Evolutionary conservation across 768 basidiomycete species (phyloP), one percentile per base, ranked within the genome.

Genomic region (Suillus hirtellus): DNA sequence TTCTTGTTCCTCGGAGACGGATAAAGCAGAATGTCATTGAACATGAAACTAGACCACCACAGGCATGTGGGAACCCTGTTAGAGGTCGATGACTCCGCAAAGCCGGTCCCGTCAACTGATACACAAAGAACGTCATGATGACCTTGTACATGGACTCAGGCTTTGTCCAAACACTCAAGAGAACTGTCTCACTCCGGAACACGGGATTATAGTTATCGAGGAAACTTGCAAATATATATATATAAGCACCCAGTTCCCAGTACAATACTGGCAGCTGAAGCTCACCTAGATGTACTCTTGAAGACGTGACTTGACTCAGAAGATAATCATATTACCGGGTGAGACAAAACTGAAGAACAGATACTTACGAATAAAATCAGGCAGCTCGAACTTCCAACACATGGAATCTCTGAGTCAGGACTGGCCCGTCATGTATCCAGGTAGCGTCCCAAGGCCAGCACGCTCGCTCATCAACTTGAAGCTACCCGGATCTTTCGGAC

Each of bases 141-240:
- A 17, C 55, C 24, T 42, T 58, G 56, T 58, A 12, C 40, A 11
- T 19, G 38, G 40, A 42, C 56, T 40, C 10, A 10, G 10, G 10
- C 10, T 42, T 24, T 40, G 10, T 27, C 15, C 55, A 42, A 27
- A 19, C 5, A 34, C 1, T 52, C 27, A 40, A 40, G 55, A 40
- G 40, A 17, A 58, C 27, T 58, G 56, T 58, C 56, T 58, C 56
- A 58, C 56, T 58, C 19, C 24, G 24, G 17, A 31, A 42, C 11
- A 31, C 17, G 56, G 40, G 24, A 3, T 19, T 24, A 11, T 40
- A 19, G 21, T 40, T 38, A 0, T 31, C 6, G 40, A 58, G 17
- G 21, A 21, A 40, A 56, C 14, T 27, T 12, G 56, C 42, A 58
- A 9, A 19, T 21, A 27, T 27, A 27, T 27, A 27, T 27, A 27